Evolutionary conservation across 768 basidiomycete genomes (phyloP), one percentile per base, ranked within the genome.

Genomic region (Boletellus ananas): DNA sequence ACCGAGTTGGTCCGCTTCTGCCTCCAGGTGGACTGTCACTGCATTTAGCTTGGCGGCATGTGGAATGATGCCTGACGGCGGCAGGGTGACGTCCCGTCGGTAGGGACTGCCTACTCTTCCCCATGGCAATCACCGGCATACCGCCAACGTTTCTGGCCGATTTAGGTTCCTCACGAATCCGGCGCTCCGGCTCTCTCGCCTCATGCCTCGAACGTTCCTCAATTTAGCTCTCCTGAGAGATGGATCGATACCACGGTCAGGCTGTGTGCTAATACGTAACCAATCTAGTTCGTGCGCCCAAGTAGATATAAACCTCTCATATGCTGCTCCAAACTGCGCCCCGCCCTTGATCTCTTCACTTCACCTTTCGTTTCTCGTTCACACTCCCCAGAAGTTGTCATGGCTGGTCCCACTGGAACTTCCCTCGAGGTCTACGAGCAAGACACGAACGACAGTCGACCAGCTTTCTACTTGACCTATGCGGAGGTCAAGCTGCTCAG

Each of bases 401-500:
- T 67, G 65, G 18, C 23, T 29, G 31, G 31, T 12, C 17, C 34
- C 20, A 27, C 49, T 0, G 18, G 23, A 1, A 34, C 50, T 4
- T 51, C 62, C 34, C 66, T 68, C 39, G 64, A 68, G 34, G 39
- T 65, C 3, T 64, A 57, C 47, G 66, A 68, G 35, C 59, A 58
- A 13, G 65, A 60, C 43, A 61, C 57, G 3, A 29, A 29, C 29
- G 62, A 65, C 27, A 58, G 56, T 25, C 61, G 63, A 16, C 72
- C 72, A 7, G 70, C 78, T 0, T 79, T 64, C 54, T 18, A 68
- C 21, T 67, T 79, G 25, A 72, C 71, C 3, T 52, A 50, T 14
- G 61, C 78, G 7, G 83, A 85, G 64, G 34, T 83, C 45, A 85
- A 85, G 64, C 61, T 86, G 35, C 67, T 85, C 25, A 72, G 77